Base-by-base conservation (phyloP, 352 stramenopile species). In the Phytophthora niederhauseri region DNA sequence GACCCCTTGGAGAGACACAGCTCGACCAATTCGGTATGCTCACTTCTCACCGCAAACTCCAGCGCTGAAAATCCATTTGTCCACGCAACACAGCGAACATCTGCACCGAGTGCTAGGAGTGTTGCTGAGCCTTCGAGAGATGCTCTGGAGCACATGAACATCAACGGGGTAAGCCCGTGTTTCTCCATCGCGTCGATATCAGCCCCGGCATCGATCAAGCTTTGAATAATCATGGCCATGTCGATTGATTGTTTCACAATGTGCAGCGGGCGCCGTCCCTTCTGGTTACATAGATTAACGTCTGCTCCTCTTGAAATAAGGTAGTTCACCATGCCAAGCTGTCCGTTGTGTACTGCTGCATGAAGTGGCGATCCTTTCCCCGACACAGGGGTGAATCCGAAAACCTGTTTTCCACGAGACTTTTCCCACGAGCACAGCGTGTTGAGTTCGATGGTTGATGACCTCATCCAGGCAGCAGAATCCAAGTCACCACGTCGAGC, bases 71-170 rank as follows among this genome's bases (percentile, higher is more conserved):
- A 94, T 0, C 89, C 87, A 53, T 85, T 92, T 15, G 83, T 90
- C 89, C 89, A 96, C 22, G 87, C 87, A 7, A 90, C 71, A 7
- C 68, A 64, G 56, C 76, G 66, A 24, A 95, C 67, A 53, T 89
- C 70, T 12, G 86, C 87, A n/a, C 89, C 89, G 34, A 95, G 75
- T 2, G 81, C 82, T 4, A 96, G 59, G 7, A 96, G 64, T 9
- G 84, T 93, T 15, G 84, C 76, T 8, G 82, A 77, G 4, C 86
- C 87, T 83, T 95, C 89, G 4, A 92, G 60, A 9, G 78, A 95
- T 3, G 73, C 75, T 28, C 68, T 68, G 2, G 65, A 64, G 30
- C 85, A 92, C 81, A 95, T 93, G 14, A 75, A 70, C 85, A 95
- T 93, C 15, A 96, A 74, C 4, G 89, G 84, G n/a, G 89, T 96